Base-by-base conservation (phyloP, 306 rosid genomes). In the Lathyrus aphaca region DNA sequence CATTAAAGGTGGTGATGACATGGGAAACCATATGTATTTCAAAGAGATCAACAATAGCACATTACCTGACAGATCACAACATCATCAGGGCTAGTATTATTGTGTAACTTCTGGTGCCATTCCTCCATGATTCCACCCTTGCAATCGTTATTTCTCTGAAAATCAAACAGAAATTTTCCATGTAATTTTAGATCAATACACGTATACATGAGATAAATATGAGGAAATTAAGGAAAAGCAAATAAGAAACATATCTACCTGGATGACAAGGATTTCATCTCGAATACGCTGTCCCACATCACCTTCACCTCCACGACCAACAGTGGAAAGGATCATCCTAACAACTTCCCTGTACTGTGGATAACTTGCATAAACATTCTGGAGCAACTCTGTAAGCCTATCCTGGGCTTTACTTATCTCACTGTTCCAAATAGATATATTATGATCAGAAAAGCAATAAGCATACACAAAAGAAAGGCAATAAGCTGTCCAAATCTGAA, bases 51-150 rank as follows among this genome's bases (percentile, higher is more conserved):
- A 46, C 37, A 69, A 40, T 68, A 65, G 35, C 68, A 29, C 69
- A 77, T 66, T 87, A 94, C 99, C 96, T 94, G 99, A 82, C 99
- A 94, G 74, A 94, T 91, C 55, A 94, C 81, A 80, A 94, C 92
- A 75, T 94, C 99, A 86, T 94, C 99, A 8, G 99, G 99, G 65
- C 99, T 94, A 53, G 99, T 94, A 83, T 94, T 94, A 69, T 94
- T 94, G 82, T 94, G 99, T 82, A 94, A 84, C 84, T 94, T 94
- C 76, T 94, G 99, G 79, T 94, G 99, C 99, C 99, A 94, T 83
- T 94, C 96, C 82, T 94, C 99, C 97, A 94, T 94, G 81, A 94
- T 85, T 75, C 83, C 96, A 6, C 99, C 99, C 80, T 83, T 88
- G 84, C 96, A 91, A 4, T 87, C 80, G 70, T 89, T 91, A 0